Conservation (phyloP, 768 basidiomycete species). For the Tubosaeta sp. region DNA sequence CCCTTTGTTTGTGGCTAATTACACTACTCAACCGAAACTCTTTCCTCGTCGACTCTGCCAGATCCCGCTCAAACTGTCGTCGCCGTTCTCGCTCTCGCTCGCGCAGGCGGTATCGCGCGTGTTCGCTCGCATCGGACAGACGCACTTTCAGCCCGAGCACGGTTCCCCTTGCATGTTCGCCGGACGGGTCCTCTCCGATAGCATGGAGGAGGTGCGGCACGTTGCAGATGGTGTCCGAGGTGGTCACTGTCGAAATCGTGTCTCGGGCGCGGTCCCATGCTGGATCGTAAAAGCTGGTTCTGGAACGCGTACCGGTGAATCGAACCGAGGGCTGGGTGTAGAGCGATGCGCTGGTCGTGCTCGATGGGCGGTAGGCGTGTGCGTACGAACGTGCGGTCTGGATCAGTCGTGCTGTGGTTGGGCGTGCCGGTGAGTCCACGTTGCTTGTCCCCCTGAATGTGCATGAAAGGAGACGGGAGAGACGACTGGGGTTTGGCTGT, state of each 20-base stretch:
- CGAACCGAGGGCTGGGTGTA: slow-evolving; percentile 11
- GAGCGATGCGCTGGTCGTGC: slow-evolving; percentile 9
- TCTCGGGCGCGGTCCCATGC: slow-evolving; percentile 7
- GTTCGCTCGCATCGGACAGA: slow-evolving; percentile 24
- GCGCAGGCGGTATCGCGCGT: slow-evolving; percentile 16
- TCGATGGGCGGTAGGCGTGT: slow-evolving; percentile 12
- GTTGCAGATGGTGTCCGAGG: slow-evolving; percentile 9
- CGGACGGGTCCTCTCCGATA: slow-evolving; percentile 1
- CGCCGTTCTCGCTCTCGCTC: slow-evolving; percentile 19
- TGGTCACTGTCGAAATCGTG: slow-evolving; percentile 21
- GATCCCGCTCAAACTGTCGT: not conserved
- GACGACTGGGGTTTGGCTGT: slow-evolving; percentile 3
- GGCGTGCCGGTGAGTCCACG: slow-evolving; percentile 5
- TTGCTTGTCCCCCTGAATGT: slow-evolving; percentile 12
- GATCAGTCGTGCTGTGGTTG: slow-evolving; percentile 17
- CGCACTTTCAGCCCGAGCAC: slow-evolving; percentile 16
- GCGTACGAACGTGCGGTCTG: slow-evolving; percentile 15
- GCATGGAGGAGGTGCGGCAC: slow-evolving; percentile 5
- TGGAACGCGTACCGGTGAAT: slow-evolving; percentile 12
- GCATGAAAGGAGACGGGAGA: slow-evolving; percentile 23
- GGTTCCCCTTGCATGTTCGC: slow-evolving; percentile 9
- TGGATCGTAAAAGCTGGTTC: slow-evolving; percentile 9
- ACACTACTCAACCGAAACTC: slow-evolving; percentile 15
- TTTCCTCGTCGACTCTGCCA: not conserved
- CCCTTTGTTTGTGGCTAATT: slow-evolving; percentile 11